Percentiles rank a stretch among this genome's conserved stretches.
These are phyloP conservation scores for Colletotrichum sp. DNA, from an alignment of 2,329 filamentous ascomycete species.

Conservation along the genomic window DNA sequence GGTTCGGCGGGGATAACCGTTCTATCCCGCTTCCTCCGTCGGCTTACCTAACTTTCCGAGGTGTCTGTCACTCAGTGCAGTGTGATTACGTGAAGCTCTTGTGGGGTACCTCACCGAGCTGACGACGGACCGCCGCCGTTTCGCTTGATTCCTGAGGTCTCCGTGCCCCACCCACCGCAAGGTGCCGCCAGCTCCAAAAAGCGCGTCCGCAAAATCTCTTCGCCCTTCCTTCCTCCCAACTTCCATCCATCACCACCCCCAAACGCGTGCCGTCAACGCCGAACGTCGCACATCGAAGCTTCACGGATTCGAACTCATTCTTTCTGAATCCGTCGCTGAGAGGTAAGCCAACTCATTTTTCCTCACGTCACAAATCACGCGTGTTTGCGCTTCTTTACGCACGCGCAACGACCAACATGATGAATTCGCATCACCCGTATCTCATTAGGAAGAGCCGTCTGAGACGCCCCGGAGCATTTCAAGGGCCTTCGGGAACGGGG, in stretches of 20 bases:
- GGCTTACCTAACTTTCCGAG: background rate
- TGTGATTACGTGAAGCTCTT: background rate
- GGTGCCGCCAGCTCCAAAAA: background rate
- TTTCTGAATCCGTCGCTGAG: background rate
- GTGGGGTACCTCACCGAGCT: background rate
- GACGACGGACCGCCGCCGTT: background rate
- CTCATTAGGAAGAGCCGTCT: conserved; percentile 53
- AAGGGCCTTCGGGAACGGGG: background rate
- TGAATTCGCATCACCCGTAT: conserved; percentile 42
- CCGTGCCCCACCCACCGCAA: background rate
- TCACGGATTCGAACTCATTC: background rate
- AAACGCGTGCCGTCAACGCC: background rate
- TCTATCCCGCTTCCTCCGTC: background rate
- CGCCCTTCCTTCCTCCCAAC: background rate
- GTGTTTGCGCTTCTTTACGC: background rate
- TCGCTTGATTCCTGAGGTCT: background rate
- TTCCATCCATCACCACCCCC: background rate
- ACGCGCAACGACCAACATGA: conserved; percentile 32
- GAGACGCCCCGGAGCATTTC: conserved; percentile 34
- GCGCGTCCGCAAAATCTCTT: background rate
- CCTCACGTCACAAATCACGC: background rate
- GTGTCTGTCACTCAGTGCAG: background rate
- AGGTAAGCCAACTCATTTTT: background rate
- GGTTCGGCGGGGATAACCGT: background rate
- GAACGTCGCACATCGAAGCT: background rate